Conservation (phyloP, 495 filamentous ascomycete genomes). For the Tuber melanosporum region DNA sequence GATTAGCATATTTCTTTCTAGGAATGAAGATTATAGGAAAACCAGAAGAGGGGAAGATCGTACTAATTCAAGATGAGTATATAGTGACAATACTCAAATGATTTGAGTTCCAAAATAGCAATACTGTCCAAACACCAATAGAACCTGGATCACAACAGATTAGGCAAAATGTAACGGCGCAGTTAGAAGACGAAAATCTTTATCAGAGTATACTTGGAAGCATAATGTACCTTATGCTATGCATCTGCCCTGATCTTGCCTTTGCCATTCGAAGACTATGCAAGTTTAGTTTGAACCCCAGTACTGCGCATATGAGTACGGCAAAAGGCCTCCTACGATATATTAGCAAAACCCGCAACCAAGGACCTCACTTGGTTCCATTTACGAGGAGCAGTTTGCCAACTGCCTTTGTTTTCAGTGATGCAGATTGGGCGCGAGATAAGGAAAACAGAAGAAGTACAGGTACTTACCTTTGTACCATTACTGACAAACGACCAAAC, state of each 20-base stretch:
- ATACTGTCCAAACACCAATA: background rate
- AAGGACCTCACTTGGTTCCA: too few species aligned
- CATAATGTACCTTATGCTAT: background rate
- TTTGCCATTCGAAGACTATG: too few species aligned
- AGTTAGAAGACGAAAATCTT: background rate
- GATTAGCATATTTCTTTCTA: background rate
- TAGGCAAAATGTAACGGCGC: background rate
- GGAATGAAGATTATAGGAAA: background rate
- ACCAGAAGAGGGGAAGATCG: background rate
- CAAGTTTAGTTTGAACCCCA: too few species aligned
- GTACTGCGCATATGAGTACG: too few species aligned
- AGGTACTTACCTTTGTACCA: too few species aligned
- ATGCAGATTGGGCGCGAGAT: too few species aligned
- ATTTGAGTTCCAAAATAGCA: background rate
- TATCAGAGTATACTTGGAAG: background rate
- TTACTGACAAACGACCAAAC: too few species aligned
- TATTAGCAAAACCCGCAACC: too few species aligned
- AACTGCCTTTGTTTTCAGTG: too few species aligned
- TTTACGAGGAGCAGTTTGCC: too few species aligned
- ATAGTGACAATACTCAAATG: background rate
- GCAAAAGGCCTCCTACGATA: too few species aligned
- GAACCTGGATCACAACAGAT: background rate
- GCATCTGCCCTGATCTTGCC: background rate
- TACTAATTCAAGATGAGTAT: background rate
- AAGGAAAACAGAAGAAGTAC: too few species aligned